Percentiles rank a stretch among this genome's conserved stretches.
These are phyloP conservation scores for Hydnomerulius pinastri DNA, from an alignment of 768 basidiomycete genomes.

Conservation along the genomic window DNA sequence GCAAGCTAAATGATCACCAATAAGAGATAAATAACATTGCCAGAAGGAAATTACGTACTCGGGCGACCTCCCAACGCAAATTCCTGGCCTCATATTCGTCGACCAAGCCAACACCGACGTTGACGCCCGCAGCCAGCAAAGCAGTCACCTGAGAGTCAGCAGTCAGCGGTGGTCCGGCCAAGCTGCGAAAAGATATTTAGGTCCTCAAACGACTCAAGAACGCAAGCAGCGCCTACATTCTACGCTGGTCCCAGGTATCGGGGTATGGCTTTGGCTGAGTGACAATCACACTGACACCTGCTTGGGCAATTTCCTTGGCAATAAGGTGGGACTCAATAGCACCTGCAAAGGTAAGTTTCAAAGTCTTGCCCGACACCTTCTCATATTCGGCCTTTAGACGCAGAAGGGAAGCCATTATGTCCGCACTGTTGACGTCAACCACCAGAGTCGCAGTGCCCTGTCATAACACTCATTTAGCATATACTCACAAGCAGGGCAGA, in stretches of 20 bases:
- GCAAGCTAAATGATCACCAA: constrained; percentile 38
- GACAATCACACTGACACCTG: constrained; percentile 73
- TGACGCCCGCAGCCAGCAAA: constrained; percentile 61
- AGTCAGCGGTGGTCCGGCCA: constrained; percentile 71
- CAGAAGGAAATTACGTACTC: constrained; percentile 29
- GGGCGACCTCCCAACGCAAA: constrained; percentile 40
- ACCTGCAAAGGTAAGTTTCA: constrained; percentile 64
- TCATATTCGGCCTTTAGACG: constrained; percentile 71
- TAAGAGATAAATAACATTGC: too few species aligned
- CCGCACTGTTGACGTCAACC: constrained; percentile 65
- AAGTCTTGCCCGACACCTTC: constrained; percentile 51
- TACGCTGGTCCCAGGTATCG: constrained; percentile 58
- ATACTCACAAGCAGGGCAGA: neutral
- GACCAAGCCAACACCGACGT: constrained; percentile 56
- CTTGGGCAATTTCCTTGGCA: constrained; percentile 66
- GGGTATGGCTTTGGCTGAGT: constrained; percentile 65
- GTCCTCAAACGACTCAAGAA: neutral
- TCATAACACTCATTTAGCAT: neutral
- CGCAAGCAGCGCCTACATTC: constrained; percentile 48
- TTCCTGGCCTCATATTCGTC: constrained; percentile 34
- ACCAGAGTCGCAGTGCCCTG: constrained; percentile 69
- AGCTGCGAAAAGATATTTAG: constrained; percentile 33
- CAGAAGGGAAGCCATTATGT: constrained; percentile 72
- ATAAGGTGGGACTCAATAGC: constrained; percentile 66
- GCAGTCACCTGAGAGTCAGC: constrained; percentile 53